Conservation (phyloP, 1,284 basidiomycete species). For the Sanguinoderma infundibulare region DNA sequence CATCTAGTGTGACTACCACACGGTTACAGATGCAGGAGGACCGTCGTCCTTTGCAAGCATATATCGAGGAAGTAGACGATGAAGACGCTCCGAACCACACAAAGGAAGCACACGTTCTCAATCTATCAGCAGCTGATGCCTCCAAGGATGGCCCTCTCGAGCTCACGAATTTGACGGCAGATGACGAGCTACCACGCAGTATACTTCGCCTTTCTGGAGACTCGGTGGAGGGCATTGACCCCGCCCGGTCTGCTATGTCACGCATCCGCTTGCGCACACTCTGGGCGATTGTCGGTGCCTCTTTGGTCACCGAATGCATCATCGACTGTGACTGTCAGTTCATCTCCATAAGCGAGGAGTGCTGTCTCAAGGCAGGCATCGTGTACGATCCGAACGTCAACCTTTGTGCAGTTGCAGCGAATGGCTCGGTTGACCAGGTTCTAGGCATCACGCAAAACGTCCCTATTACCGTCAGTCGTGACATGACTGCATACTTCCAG, state of each 20-base stretch:
- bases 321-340: background rate
- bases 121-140: too few relatives aligned
- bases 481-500: constrained; percentile 21
- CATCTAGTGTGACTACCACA: too few relatives aligned
- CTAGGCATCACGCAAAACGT: background rate
- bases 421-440: background rate
- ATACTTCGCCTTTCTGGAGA: too few relatives aligned
- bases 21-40: background rate
- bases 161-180: too few relatives aligned
- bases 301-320: background rate
- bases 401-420: background rate
- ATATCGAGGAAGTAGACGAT: too few relatives aligned
- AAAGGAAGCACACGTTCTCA: too few relatives aligned
- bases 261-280: background rate
- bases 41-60: too few relatives aligned
- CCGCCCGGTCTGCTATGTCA: background rate
- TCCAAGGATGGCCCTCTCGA: too few relatives aligned
- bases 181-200: too few relatives aligned
- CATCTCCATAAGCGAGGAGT: background rate
- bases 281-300: background rate
- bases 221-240: too few relatives aligned
- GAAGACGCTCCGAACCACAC: too few relatives aligned
- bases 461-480: background rate
- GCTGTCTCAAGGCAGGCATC: background rate
- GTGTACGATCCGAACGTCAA: background rate